phyloP scores from a whole-genome alignment of 208 protist species.

The Trypanosoma rangeli region DNA sequence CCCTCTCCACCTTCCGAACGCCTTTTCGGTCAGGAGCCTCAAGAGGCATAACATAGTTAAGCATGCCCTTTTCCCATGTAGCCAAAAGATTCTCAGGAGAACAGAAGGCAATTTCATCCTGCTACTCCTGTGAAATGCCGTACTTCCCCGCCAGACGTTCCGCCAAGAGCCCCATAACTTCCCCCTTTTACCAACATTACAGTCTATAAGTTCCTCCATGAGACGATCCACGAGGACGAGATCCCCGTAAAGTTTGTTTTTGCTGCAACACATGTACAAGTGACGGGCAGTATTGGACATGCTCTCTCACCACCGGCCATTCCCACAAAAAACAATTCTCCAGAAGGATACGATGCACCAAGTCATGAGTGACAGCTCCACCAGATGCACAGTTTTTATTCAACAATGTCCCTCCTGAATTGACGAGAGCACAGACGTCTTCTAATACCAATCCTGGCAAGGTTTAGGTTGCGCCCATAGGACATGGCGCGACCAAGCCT shows the following conservation, averaged over 20 bases:
- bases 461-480: conserved; percentile 58
- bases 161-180: conserved; percentile 60
- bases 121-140: conserved; percentile 82
- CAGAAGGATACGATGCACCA: conserved; percentile 42
- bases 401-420: conserved; percentile 48
- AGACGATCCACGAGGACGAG: conserved; percentile 53
- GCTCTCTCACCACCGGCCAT: conserved; percentile 56
- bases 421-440: conserved; percentile 42
- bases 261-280: conserved; percentile 46
- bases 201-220: conserved; percentile 47
- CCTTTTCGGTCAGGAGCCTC: conserved; percentile 54
- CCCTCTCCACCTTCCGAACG: conserved; percentile 46
- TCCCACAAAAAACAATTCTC: conserved; percentile 58
- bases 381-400: conserved; percentile 71
- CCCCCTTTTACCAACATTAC: conserved; percentile 55
- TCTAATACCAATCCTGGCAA: conserved; percentile 47
- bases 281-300: conserved; percentile 64
- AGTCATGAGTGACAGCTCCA: conserved; percentile 62
- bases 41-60: conserved; percentile 91
- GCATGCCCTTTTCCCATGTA: conserved; percentile 77
- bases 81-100: conserved; percentile 86
- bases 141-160: conserved; percentile 88
- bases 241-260: conserved; percentile 60
- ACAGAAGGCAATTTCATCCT: conserved; percentile 91
- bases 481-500: conserved; percentile 48